Base-by-base conservation (phyloP, 2,329 filamentous ascomycete genomes). In the Fusarium caatingaense region DNA sequence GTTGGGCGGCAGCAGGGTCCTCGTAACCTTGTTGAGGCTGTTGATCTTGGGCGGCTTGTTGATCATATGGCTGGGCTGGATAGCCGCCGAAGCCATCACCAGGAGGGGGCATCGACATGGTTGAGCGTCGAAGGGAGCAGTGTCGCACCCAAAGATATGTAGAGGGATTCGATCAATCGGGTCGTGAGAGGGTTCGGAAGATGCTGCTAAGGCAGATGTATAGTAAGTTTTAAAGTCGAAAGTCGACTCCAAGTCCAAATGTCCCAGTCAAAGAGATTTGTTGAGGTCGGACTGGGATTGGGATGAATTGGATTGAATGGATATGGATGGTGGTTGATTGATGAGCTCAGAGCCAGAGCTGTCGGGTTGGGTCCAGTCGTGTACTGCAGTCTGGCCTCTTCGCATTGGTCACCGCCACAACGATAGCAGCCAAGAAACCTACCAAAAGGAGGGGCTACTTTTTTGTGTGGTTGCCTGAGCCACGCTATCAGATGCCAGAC, bases 101-200 rank as follows among this genome's bases (percentile, higher is more conserved):
- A 68, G 73, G 72, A 66, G 85, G 85, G 75, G 86, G 86, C 75
- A 86, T 86, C 76, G 87, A 86, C 87, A 89, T 89, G 78, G 76
- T 82, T 76, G 71, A 66, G 67, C 47, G 72, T 64, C 64, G 73
- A 69, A 71, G 69, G 68, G 74, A 74, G 66, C 64, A 72, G 71
- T 63, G 67, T 70, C 73, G 72, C 66, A 74, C 68, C 64, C 73
- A 50, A 73, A 55, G 63, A 42, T 71, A 48, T 51, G 55, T 49
- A 51, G 41, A 70, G 37, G 60, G 49, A 57, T 44, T 72, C 57
- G 60, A 64, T 68, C 60, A 71, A 63, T 66, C 42, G 48, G 49
- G 56, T 64, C 37, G 54, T 53, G 34, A 34, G 59, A 56, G 40
- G 56, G 42, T 42, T 47, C 55, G 42, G 51, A 45, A 55, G 45